phyloP scores from a whole-genome alignment of 1,284 basidiomycete genomes.

The Boletellus dicymbophilus region DNA sequence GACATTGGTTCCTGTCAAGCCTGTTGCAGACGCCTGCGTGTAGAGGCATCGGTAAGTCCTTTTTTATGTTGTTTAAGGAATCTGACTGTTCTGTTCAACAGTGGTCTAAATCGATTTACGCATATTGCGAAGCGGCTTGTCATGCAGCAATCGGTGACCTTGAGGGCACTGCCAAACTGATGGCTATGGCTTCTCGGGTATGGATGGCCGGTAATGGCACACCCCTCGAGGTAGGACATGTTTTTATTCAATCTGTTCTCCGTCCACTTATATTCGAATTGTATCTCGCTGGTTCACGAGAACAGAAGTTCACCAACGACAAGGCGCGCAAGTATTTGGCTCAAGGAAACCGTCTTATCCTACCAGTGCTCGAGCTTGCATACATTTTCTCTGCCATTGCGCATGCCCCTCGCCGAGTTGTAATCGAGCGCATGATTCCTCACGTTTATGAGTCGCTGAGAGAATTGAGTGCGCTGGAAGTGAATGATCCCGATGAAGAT shows the following conservation, averaged over 20 bases:
- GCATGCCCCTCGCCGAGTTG: slow-evolving; percentile 58
- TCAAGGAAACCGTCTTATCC: slow-evolving; percentile 69
- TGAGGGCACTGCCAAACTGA: slow-evolving; percentile 49
- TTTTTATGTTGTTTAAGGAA: background rate
- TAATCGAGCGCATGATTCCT: slow-evolving; percentile 58
- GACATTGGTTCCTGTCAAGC: slow-evolving; percentile 59
- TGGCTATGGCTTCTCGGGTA: slow-evolving; percentile 72
- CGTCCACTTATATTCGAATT: no score
- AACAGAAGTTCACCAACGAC: slow-evolving; percentile 88
- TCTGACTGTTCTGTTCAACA: slow-evolving; percentile 34
- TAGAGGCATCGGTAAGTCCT: slow-evolving; percentile 65
- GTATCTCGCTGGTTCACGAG: no score
- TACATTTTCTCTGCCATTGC: slow-evolving; percentile 78
- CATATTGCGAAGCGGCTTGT: slow-evolving; percentile 70
- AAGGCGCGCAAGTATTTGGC: slow-evolving; percentile 87
- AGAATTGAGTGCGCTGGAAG: slow-evolving; percentile 30
- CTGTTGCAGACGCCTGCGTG: slow-evolving; percentile 73
- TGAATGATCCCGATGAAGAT: slow-evolving; percentile 3
- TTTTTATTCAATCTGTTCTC: no score
- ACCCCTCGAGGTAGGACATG: no score
- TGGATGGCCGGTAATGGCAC: slow-evolving; percentile 93
- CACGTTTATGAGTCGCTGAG: slow-evolving; percentile 47
- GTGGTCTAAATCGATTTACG: slow-evolving; percentile 92
- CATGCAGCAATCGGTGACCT: slow-evolving; percentile 51
- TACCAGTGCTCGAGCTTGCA: slow-evolving; percentile 85